These are phyloP conservation scores for Xerocomellus dryophilus DNA, from an alignment of 768 basidiomycete genomes.

Conservation along the genomic window DNA sequence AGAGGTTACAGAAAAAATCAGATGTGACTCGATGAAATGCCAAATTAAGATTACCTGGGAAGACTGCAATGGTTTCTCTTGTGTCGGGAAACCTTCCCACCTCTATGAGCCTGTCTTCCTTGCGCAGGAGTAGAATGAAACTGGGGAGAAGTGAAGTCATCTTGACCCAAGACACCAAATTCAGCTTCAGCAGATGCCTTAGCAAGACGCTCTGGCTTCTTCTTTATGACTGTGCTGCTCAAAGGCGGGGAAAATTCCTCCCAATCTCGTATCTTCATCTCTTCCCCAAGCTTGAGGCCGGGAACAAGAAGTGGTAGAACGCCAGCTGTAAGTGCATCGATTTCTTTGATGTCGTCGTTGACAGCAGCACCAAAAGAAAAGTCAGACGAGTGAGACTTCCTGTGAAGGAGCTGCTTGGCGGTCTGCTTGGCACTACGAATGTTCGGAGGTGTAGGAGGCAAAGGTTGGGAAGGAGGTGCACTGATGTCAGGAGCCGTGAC, in stretches of 20 bases:
- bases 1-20: background rate
- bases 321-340: slow-evolving; percentile 68
- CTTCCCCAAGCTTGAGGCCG: slow-evolving; percentile 55
- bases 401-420: slow-evolving; percentile 50
- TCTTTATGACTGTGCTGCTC: slow-evolving; percentile 36
- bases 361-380: slow-evolving; percentile 59
- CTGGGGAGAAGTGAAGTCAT: slow-evolving; percentile 54
- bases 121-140: slow-evolving; percentile 62
- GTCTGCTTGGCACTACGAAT: slow-evolving; percentile 52
- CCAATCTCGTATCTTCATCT: slow-evolving; percentile 52
- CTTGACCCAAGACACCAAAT: slow-evolving; percentile 29
- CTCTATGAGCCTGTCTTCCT: slow-evolving; percentile 27
- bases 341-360: slow-evolving; percentile 53
- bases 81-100: slow-evolving; percentile 49
- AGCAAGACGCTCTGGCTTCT: slow-evolving; percentile 27
- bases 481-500: slow-evolving; percentile 35
- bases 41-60: slow-evolving; percentile 42
- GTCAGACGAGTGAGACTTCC: slow-evolving; percentile 62
- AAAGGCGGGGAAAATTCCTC: slow-evolving; percentile 39
- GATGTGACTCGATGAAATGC: no score
- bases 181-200: slow-evolving; percentile 17
- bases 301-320: slow-evolving; percentile 67
- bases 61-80: slow-evolving; percentile 65
- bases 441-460: slow-evolving; percentile 73
- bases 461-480: slow-evolving; percentile 59